phyloP scores from a whole-genome alignment of 768 basidiomycete species.

The Xanthoconium purpureum region DNA sequence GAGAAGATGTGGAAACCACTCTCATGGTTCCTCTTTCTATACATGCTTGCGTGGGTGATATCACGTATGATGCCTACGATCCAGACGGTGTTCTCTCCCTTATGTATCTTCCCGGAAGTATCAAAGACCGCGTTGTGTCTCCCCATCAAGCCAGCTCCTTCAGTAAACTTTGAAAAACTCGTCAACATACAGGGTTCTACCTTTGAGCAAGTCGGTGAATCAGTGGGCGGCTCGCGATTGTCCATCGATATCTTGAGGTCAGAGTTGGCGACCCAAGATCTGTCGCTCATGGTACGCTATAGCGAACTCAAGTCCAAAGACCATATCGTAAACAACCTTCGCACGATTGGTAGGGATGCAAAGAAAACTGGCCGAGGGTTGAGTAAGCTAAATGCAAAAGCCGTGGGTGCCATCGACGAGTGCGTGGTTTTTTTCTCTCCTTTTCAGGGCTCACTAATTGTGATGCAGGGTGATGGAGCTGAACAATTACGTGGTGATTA shows the following conservation, averaged over 20 bases:
- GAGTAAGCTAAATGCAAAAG: slow-evolving; percentile 59
- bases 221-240: slow-evolving; percentile 55
- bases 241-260: slow-evolving; percentile 71
- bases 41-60: slow-evolving; percentile 46
- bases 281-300: slow-evolving; percentile 56
- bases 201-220: slow-evolving; percentile 60
- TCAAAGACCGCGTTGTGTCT: slow-evolving; percentile 47
- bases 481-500: slow-evolving; percentile 65
- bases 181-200: slow-evolving; percentile 57
- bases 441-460: not conserved
- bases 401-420: slow-evolving; percentile 76
- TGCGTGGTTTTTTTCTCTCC: slow-evolving; percentile 31
- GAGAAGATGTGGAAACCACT: slow-evolving; percentile 55
- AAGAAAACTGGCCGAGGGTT: slow-evolving; percentile 57
- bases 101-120: slow-evolving; percentile 62
- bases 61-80: slow-evolving; percentile 42
- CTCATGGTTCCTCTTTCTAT: slow-evolving; percentile 49
- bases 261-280: slow-evolving; percentile 72
- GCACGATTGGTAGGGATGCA: slow-evolving; percentile 58
- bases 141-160: slow-evolving; percentile 21
- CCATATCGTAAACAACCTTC: slow-evolving; percentile 48
- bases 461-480: slow-evolving; percentile 61
- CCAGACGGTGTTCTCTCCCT: slow-evolving; percentile 48
- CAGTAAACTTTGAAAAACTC: slow-evolving; percentile 60
- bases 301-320: slow-evolving; percentile 64